Percentiles rank a stretch among this genome's conserved stretches.
Evolutionary conservation across 176 grass and related monocot genomes (phyloP).

Genomic region (Bolboschoenus planiculmis): DNA sequence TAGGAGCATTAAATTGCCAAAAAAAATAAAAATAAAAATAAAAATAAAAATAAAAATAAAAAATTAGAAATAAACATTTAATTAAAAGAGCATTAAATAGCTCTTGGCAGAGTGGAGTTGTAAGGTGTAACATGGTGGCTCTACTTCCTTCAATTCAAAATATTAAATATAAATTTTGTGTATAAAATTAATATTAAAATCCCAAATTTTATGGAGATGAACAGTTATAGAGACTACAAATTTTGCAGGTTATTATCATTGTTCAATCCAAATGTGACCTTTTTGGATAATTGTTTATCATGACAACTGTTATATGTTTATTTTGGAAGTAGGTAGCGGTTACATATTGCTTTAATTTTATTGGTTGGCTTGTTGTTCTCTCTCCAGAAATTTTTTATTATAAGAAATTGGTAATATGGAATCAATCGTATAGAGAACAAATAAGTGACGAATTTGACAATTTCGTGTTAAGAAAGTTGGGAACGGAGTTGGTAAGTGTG

Average conservation of each 20-base stretch:
- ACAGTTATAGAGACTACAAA: background rate
- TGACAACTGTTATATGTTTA: background rate
- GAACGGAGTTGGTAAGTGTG: no score
- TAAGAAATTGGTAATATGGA: no score
- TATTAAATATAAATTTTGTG: background rate
- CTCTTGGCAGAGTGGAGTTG: background rate
- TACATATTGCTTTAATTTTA: background rate
- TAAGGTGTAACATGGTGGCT: background rate
- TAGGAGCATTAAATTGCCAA: background rate
- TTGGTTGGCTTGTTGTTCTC: conserved; percentile 3
- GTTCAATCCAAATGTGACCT: background rate
- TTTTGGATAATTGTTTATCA: background rate
- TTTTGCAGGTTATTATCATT: background rate
- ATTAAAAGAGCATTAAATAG: background rate
- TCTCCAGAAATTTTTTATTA: no score
- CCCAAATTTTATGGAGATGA: background rate
- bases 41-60: background rate
- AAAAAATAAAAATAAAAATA: background rate
- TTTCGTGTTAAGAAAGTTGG: no score
- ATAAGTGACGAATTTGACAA: no score
- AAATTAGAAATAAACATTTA: background rate
- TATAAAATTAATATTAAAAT: background rate
- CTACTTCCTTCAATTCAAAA: background rate
- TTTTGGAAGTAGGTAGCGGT: background rate
- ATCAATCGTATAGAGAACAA: no score